Evolutionary conservation across 2,329 filamentous ascomycete genomes (phyloP).

Genomic region (Torrubiella hemipterigena): DNA sequence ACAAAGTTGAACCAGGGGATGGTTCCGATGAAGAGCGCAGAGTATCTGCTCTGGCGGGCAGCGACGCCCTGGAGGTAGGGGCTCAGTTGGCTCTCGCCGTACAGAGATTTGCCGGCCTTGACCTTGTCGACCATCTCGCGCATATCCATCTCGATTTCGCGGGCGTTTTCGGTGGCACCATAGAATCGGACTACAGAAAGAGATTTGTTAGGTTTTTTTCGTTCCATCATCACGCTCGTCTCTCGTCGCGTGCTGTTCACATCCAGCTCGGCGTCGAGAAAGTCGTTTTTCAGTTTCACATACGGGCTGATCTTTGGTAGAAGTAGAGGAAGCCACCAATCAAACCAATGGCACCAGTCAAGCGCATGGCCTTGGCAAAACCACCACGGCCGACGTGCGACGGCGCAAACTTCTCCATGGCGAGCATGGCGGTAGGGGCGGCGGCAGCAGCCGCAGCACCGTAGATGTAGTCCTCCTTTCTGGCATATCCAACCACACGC

Average conservation of each 20-base stretch:
- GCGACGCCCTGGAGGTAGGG: conserved; percentile 92
- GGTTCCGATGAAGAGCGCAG: conserved; percentile 69
- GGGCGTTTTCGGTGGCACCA: conserved; percentile 81
- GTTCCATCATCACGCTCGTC: not conserved
- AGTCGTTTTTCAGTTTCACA: conserved; percentile 18
- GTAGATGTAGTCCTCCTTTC: conserved; percentile 68
- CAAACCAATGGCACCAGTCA: conserved; percentile 60
- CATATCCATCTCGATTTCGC: conserved; percentile 95
- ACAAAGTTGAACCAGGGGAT: conserved; percentile 98
- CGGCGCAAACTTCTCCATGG: conserved; percentile 76
- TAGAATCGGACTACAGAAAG: conserved; percentile 74
- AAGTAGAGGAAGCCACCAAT: conserved; percentile 73
- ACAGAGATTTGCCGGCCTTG: conserved; percentile 81
- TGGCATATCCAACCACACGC: conserved; percentile 79
- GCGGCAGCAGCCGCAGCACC: conserved; percentile 58
- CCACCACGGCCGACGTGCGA: conserved; percentile 74
- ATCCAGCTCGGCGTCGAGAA: not conserved
- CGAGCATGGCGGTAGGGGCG: conserved; percentile 60
- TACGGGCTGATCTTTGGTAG: conserved; percentile 76
- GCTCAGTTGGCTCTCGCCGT: conserved; percentile 66
- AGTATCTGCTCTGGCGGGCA: conserved; percentile 84
- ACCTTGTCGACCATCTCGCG: conserved; percentile 94
- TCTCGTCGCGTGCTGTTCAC: not conserved
- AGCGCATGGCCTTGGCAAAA: conserved; percentile 71
- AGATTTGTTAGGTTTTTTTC: conserved; percentile 3